phyloP scores from a whole-genome alignment of 2,329 filamentous ascomycete species.

The Ustulina deusta region DNA sequence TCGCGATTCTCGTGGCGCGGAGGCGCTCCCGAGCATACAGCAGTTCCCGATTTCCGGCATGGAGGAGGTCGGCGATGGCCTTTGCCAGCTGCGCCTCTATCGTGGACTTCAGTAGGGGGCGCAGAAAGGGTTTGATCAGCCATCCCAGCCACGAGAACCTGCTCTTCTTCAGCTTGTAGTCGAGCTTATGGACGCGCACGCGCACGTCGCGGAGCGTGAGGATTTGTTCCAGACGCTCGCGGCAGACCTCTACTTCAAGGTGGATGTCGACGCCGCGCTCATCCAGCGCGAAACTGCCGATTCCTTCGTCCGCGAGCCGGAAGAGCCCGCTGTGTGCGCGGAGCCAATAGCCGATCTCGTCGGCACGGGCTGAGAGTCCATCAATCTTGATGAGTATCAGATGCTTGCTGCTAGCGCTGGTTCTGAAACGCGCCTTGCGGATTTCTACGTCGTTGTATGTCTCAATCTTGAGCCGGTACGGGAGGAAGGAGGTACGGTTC shows the following conservation, averaged over 20 bases:
- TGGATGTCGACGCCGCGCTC: slow-evolving; percentile 88
- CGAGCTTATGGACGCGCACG: slow-evolving; percentile 87
- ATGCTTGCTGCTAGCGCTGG: slow-evolving; percentile 74
- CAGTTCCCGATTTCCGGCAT: slow-evolving; percentile 84
- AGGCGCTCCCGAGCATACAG: slow-evolving; percentile 88
- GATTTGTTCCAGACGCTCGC: slow-evolving; percentile 82
- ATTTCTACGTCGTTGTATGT: slow-evolving; percentile 90
- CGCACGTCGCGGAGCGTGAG: slow-evolving; percentile 80
- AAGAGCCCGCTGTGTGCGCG: slow-evolving; percentile 81
- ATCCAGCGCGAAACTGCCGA: slow-evolving; percentile 87
- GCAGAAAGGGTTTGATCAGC: slow-evolving; percentile 85
- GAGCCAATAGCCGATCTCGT: slow-evolving; percentile 92
- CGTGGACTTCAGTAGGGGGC: slow-evolving; percentile 79
- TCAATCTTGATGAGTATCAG: slow-evolving; percentile 82
- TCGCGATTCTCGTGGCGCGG: slow-evolving; percentile 84
- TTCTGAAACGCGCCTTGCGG: slow-evolving; percentile 79
- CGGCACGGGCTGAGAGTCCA: slow-evolving; percentile 84
- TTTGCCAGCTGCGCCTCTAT: slow-evolving; percentile 82
- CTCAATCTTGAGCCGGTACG: slow-evolving; percentile 82
- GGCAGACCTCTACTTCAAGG: slow-evolving; percentile 84
- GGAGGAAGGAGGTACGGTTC: slow-evolving; percentile 89
- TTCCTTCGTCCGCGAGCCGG: slow-evolving; percentile 82
- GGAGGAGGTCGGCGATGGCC: slow-evolving; percentile 76
- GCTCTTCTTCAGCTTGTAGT: slow-evolving; percentile 80
- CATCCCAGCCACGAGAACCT: slow-evolving; percentile 83